Evolutionary conservation across 2,329 filamentous ascomycete species (phyloP).

Genomic region (Coniochaeta sp.): DNA sequence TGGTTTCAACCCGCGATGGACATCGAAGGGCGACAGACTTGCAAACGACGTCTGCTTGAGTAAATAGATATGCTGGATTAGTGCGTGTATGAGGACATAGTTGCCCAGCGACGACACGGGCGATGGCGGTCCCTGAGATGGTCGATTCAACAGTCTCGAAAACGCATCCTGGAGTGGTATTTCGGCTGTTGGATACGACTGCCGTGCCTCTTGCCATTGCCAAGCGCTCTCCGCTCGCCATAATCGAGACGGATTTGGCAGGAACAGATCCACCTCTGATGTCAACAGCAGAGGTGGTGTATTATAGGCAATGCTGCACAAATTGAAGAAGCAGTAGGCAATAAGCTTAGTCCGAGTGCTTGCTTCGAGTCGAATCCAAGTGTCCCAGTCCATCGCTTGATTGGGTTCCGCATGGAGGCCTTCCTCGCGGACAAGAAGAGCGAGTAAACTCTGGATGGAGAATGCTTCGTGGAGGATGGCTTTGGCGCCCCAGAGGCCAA

Average conservation of each 20-base stretch:
- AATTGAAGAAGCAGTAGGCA: constrained; percentile 55
- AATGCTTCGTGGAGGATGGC: constrained; percentile 52
- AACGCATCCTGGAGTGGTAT: constrained; percentile 51
- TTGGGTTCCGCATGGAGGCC: constrained; percentile 41
- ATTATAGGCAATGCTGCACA: constrained; percentile 55
- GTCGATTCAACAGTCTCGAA: constrained; percentile 44
- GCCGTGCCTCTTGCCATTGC: constrained; percentile 53
- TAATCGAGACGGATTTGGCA: constrained; percentile 46
- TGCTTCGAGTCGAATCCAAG: constrained; percentile 51
- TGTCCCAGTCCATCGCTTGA: constrained; percentile 45
- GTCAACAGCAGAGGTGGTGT: constrained; percentile 51
- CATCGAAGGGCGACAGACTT: constrained; percentile 38
- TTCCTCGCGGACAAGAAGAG: constrained; percentile 51
- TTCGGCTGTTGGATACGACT: constrained; percentile 40
- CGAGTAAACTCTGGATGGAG: constrained; percentile 50
- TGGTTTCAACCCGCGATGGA: constrained; percentile 39
- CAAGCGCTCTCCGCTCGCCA: constrained; percentile 51
- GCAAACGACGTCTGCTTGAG: constrained; percentile 55
- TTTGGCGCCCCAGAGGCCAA: constrained; percentile 54
- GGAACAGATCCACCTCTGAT: constrained; percentile 46
- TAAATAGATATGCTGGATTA: constrained; percentile 66
- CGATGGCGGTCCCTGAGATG: constrained; percentile 36
- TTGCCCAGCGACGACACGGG: constrained; percentile 56
- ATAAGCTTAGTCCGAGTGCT: constrained; percentile 52
- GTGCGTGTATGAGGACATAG: constrained; percentile 63